Base-by-base conservation (phyloP, 1,139 yeast species). In the Sugiyamaella japonica region DNA sequence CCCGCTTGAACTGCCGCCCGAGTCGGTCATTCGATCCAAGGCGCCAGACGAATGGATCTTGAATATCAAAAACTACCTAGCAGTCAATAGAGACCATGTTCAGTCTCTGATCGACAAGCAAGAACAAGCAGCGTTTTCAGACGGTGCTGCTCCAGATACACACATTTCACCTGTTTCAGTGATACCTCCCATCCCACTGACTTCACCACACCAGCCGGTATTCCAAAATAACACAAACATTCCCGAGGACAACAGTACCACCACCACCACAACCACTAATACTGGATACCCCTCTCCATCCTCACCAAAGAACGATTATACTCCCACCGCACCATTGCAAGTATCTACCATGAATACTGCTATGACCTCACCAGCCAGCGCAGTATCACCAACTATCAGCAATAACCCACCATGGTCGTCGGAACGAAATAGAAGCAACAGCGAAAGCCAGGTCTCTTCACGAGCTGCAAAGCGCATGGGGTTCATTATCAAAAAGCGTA, bases 1-100 rank as follows among this genome's bases (percentile, higher is more conserved):
- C 61, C 89, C 90, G 1, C 74, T 87, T 52, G 66, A 77, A 1
- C 63, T 77, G 54, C 86, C 88, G 0, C 75, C 85, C 4, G 50
- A 70, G 63, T 58, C 68, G 59, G 44, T 76, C 67, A 59, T 80
- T 67, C 58, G 60, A 13, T 65, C 64, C 9, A 62, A 64, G 7
- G n/a, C 15, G 20, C 48, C 46, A 6, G 52, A 37, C 1, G 86
- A 82, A 55, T 84, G 87, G 81, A 73, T 84, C 2, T 76, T 74
- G 7, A 78, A 78, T 51, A 72, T 86, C 50, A 79, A 80, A 60
- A 65, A 67, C 6, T 78, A 79, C 60, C 62, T 79, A 56, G 54
- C 65, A 1, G 63, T 70, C 10, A 59, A 66, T 46, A 41, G 53
- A 28, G 52, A 47, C 16, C 40, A 46, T 16, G 57, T 66, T 16